Percentiles rank a stretch among this genome's conserved stretches.
phyloP scores from a whole-genome alignment of 345 rosid species.

The Clausena lansium region DNA sequence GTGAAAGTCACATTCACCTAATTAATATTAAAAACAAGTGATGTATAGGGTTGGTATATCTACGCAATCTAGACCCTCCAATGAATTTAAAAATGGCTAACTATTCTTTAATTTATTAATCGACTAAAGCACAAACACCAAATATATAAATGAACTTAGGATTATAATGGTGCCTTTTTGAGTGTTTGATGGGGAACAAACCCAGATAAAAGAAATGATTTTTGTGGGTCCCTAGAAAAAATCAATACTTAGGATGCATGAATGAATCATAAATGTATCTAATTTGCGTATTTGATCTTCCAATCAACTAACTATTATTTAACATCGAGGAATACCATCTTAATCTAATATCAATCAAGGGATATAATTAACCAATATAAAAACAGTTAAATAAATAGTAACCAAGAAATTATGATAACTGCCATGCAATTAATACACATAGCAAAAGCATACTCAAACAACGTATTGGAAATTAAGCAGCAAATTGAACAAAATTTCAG shows the following conservation, averaged over 20 bases:
- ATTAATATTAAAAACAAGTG: slow-evolving; percentile 8
- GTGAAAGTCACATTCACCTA: slow-evolving; percentile 26
- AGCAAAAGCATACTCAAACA: slow-evolving; percentile 4
- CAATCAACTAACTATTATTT: slow-evolving; percentile 13
- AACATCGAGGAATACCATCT: background rate
- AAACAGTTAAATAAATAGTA: background rate
- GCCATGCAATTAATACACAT: background rate
- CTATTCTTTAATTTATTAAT: slow-evolving; percentile 7
- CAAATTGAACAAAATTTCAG: slow-evolving; percentile 5
- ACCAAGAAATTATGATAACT: background rate
- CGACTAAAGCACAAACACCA: slow-evolving; percentile 16
- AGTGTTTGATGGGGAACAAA: slow-evolving; percentile 20
- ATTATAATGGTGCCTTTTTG: slow-evolving; percentile 11
- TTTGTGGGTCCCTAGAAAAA: slow-evolving; percentile 27
- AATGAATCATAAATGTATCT: slow-evolving; percentile 22
- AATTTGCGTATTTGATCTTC: slow-evolving; percentile 19
- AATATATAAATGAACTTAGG: slow-evolving; percentile 8
- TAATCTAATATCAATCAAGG: background rate
- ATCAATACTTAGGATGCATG: slow-evolving; percentile 26
- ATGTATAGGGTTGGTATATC: slow-evolving; percentile 14
- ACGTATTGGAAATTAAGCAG: background rate
- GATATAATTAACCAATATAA: background rate
- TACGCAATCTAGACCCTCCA: background rate
- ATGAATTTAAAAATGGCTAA: background rate
- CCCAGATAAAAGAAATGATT: slow-evolving; percentile 15